These are phyloP conservation scores for Lactifluus subvellereus DNA, from an alignment of 768 basidiomycete species.

Conservation along the genomic window DNA sequence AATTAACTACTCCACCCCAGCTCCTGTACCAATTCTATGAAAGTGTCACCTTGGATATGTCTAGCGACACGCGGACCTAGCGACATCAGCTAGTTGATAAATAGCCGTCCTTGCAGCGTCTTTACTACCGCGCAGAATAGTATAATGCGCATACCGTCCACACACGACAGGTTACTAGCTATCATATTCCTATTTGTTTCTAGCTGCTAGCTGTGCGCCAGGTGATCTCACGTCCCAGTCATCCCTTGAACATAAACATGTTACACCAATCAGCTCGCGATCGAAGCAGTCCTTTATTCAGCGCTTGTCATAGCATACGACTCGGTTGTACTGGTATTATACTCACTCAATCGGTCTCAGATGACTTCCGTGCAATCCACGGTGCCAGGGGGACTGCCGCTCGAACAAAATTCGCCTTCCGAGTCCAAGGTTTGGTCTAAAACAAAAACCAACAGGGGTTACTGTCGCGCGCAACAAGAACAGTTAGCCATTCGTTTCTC, in stretches of 20 bases:
- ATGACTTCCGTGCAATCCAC: no score
- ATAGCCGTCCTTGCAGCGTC: not conserved
- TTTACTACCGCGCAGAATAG: not conserved
- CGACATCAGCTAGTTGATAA: not conserved
- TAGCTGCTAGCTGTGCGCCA: not conserved
- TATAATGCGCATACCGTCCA: not conserved
- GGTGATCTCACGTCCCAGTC: not conserved
- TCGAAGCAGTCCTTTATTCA: not conserved
- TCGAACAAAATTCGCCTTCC: no score
- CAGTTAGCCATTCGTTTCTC: no score
- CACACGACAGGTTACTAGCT: not conserved
- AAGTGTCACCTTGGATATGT: not conserved
- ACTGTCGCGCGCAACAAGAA: no score
- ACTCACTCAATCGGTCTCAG: no score
- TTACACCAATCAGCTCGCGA: not conserved
- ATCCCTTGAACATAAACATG: not conserved
- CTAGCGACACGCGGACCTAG: not conserved
- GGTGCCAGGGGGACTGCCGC: no score
- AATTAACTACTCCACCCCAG: not conserved
- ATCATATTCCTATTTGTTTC: not conserved
- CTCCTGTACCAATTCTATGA: not conserved
- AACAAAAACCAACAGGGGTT: no score
- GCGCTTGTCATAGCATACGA: no score
- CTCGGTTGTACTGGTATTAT: no score
- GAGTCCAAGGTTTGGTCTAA: no score